Base-by-base conservation (phyloP, 116 monocot species). In the Thalassia testudinum region DNA sequence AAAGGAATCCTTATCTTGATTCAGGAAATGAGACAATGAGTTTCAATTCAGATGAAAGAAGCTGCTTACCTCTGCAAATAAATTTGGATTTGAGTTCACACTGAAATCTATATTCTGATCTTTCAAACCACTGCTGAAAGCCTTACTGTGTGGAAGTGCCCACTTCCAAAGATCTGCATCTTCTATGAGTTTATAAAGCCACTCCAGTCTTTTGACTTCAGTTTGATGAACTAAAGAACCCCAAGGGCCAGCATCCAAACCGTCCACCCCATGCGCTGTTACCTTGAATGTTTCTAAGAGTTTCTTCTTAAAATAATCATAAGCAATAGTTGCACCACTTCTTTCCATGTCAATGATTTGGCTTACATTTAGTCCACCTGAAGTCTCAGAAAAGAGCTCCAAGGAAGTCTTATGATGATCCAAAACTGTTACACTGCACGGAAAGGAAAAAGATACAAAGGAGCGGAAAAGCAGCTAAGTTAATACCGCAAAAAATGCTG, bases 161-260 rank as follows among this genome's bases (percentile, higher is more conserved):
- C 93, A 93, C 42, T 75, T 87, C 93, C 93, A 93, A 22, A 93
- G 61, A 70, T 93, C 93, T 23, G 65, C 93, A 75, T 93, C 87
- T 72, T 93, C 93, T 49, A 93, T 70, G 64, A 68, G 71, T 62
- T 74, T 80, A 68, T 80, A 87, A 55, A 93, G 75, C 20, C 45
- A 61, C 28, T 64, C 29, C 18, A 93, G 60, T 21, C 55, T 93
- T 57, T 84, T 73, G 38, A 71, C 13, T 53, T 81, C 67, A 43
- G 45, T 59, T 16, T 77, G 66, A 13, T 71, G 62, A 16, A 80
- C 19, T 63, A 80, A 66, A 22, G 61, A 57, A 27, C 23, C 23
- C 20, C 13, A 53, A 42, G 34, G 42, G 10, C 18, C 37, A 8
- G 47, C 10, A 64, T 28, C 50, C 53, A 18, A n/a, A 20, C n/a